A percentile compares a stretch with the other conserved stretches of the same genome.
Conservation (phyloP, 306 rosid genomes). For the Cicer pinnatifidum region DNA sequence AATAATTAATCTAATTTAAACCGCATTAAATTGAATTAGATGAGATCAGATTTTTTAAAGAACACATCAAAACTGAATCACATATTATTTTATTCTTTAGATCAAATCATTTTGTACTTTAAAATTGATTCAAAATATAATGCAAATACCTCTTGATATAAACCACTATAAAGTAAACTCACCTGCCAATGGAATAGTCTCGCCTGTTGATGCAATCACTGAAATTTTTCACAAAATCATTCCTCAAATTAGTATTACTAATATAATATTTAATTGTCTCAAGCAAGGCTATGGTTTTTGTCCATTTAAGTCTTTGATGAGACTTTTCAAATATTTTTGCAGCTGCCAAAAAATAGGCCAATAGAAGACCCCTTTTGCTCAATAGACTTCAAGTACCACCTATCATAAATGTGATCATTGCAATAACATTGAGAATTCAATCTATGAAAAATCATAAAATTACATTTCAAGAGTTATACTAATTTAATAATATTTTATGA, state of each 20-base stretch:
- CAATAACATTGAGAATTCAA: background rate
- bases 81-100: no score
- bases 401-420: background rate
- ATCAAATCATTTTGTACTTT: no score
- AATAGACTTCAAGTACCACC: conserved; percentile 78
- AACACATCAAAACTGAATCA: no score
- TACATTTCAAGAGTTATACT: no score
- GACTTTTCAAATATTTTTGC: conserved; percentile 73
- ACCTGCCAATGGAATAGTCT: conserved; percentile 49
- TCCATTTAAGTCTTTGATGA: conserved; percentile 77
- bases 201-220: conserved; percentile 27
- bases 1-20: no score
- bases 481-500: no score
- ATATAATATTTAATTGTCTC: conserved; percentile 57
- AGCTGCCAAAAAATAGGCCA: conserved; percentile 75
- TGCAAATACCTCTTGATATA: background rate
- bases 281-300: conserved; percentile 61
- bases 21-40: no score
- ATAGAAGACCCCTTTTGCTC: conserved; percentile 59
- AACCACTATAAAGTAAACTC: background rate
- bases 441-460: background rate
- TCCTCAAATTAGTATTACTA: conserved; percentile 45
- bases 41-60: no score
- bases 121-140: background rate
- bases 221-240: conserved; percentile 57